Evolutionary conservation across 2,329 filamentous ascomycete species (phyloP).

Genomic region (Botrytis fabae): DNA sequence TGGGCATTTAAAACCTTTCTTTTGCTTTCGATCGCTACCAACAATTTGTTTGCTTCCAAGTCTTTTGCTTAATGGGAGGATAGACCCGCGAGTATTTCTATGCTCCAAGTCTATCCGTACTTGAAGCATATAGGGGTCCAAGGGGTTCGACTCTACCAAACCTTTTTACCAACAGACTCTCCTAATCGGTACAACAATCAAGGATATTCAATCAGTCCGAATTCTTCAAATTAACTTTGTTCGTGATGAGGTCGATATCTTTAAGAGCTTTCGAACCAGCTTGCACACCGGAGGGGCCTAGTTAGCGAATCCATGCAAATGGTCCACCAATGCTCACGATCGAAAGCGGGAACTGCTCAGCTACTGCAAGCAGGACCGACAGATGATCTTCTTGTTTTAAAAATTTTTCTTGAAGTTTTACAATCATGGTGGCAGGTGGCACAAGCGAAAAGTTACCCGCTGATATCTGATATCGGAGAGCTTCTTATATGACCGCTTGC

Average conservation of each 20-base stretch:
- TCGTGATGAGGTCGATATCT: neutral
- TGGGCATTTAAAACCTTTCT: neutral
- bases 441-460: neutral
- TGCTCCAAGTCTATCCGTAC: neutral
- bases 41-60: neutral
- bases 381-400: slow-evolving; percentile 40
- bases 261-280: slow-evolving; percentile 5
- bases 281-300: neutral
- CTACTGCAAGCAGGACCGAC: neutral
- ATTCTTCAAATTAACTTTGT: slow-evolving; percentile 21
- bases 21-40: slow-evolving; percentile 5
- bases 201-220: slow-evolving; percentile 28
- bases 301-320: neutral
- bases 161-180: slow-evolving; percentile 32
- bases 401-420: slow-evolving; percentile 24
- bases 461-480: neutral
- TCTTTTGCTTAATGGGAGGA: neutral
- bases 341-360: neutral
- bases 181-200: slow-evolving; percentile 28
- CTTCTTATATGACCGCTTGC: neutral
- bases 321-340: neutral
- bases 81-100: neutral
- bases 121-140: slow-evolving; percentile 1
- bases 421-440: slow-evolving; percentile 21
- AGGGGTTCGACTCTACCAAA: slow-evolving; percentile 24